Conservation (phyloP, 306 rosid genomes). For the Gastrolobium villosum region DNA sequence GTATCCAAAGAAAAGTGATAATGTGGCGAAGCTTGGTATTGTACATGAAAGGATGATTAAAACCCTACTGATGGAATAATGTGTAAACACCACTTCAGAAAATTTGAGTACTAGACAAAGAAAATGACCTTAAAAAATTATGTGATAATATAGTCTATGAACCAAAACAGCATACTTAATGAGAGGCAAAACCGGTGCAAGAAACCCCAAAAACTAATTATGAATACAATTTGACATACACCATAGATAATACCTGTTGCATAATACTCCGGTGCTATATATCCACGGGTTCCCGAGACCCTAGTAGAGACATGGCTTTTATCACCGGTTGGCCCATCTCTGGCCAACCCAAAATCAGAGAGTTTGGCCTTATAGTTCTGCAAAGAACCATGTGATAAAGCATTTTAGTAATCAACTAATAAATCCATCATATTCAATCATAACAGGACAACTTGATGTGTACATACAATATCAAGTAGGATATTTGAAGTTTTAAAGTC, state of each 20-base stretch:
- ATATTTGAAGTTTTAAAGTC: slow-evolving; percentile 95
- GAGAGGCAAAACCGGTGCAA: slow-evolving; percentile 6
- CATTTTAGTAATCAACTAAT: slow-evolving; percentile 32
- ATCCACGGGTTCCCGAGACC: no score
- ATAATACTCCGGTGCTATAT: slow-evolving; percentile 88
- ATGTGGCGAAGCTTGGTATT: background rate
- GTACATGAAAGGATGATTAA: background rate
- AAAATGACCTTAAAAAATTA: background rate
- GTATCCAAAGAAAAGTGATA: slow-evolving; percentile 19
- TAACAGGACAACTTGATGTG: slow-evolving; percentile 6
- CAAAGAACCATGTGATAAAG: slow-evolving; percentile 4
- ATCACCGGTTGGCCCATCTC: no score
- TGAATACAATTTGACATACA: slow-evolving; percentile 12
- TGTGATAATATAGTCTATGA: slow-evolving; percentile 13
- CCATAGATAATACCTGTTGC: slow-evolving; percentile 67
- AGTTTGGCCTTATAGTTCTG: no score
- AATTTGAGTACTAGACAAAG: slow-evolving; percentile 12
- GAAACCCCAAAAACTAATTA: slow-evolving; percentile 36
- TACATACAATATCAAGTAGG: slow-evolving; percentile 84
- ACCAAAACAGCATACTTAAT: background rate
- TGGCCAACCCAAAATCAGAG: no score
- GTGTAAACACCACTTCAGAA: background rate
- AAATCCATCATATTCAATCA: slow-evolving; percentile 40
- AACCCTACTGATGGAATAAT: background rate
- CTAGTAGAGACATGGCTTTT: no score